Conservation (phyloP, 2,329 filamentous ascomycete genomes). For the Alternaria sp. region DNA sequence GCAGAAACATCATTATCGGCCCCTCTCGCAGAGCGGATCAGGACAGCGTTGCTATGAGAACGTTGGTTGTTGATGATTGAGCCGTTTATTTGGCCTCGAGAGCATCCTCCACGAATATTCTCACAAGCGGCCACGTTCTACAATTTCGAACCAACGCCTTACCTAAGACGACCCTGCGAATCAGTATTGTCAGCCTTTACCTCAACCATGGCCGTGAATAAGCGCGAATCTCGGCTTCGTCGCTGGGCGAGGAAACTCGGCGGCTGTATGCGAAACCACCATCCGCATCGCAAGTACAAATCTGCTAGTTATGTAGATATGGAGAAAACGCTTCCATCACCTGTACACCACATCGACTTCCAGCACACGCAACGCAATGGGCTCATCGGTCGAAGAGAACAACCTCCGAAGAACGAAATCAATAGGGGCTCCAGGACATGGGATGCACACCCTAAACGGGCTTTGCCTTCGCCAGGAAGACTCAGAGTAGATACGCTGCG, state of each 20-base stretch:
- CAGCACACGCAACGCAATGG: not conserved
- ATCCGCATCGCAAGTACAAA: slow-evolving; percentile 11
- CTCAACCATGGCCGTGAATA: not conserved
- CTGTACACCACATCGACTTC: not conserved
- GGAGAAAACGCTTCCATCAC: not conserved
- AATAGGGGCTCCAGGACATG: not conserved
- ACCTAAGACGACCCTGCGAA: not conserved
- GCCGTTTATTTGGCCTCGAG: not conserved
- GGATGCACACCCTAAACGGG: not conserved
- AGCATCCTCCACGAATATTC: slow-evolving; percentile 5
- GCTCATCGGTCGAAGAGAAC: slow-evolving; percentile 2
- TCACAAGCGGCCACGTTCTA: not conserved
- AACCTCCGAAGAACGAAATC: not conserved
- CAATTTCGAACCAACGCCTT: not conserved
- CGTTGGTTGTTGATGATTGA: not conserved
- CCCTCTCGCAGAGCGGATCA: not conserved
- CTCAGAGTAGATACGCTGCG: not conserved
- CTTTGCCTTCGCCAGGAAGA: slow-evolving; percentile 12
- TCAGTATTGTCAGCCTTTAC: not conserved
- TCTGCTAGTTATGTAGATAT: slow-evolving; percentile 7
- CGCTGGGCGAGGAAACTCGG: slow-evolving; percentile 15
- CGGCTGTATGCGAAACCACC: slow-evolving; percentile 8
- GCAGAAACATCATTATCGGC: slow-evolving; percentile 10
- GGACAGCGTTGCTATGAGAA: slow-evolving; percentile 1
- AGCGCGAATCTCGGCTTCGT: slow-evolving; percentile 10